Evolutionary conservation across 192 early-diverging fungal genomes (phyloP), one percentile per base, ranked within the genome.

Genomic region (Coemansia reversa): DNA sequence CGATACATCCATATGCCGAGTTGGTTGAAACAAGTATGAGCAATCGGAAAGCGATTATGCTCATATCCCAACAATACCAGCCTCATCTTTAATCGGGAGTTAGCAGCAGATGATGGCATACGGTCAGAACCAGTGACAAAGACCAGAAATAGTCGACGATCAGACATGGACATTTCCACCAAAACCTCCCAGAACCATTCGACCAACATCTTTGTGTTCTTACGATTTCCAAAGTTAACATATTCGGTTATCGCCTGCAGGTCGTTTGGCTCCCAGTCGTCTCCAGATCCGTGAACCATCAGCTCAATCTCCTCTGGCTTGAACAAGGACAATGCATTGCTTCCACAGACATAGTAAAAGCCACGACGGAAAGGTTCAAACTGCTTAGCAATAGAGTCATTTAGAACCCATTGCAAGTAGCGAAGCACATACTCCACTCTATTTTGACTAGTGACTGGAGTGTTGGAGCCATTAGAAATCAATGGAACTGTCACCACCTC

Each of bases 21-120:
- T 66, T 94, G 93, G 69, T 98, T 96, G 65, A 93, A 96, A 72
- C 95, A 98, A 0, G 96, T 98, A 68, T 95, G 96, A 6, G 96
- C 93, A 33, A 90, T 86, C 1, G 96, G 96, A 35, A 95, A 79
- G 19, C 94, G 84, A 56, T 68, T 68, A 45, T 69, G 67, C 28
- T 88, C 86, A 30, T 74, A 76, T 33, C 90, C 87, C 39, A 89
- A 83, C 62, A 91, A 84, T 2, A 87, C 84, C 39, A 97, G 89
- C 65, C 91, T 86, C 53, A 91, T 76, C 2, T 66, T 58, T 62
- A 96, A 49, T 29, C 22, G 50, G 16, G 52, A 62, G 50, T 87
- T 84, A 5, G 87, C 83, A 18, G 92, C 92, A 39, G 35, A 20
- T 5, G 88, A 88, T 7, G 94, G 94, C 60, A 96, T 87, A 24